Evolutionary conservation across 495 filamentous ascomycete genomes (phyloP), one percentile per base, ranked within the genome.

Genomic region (Penicillium cosmopolitanum): DNA sequence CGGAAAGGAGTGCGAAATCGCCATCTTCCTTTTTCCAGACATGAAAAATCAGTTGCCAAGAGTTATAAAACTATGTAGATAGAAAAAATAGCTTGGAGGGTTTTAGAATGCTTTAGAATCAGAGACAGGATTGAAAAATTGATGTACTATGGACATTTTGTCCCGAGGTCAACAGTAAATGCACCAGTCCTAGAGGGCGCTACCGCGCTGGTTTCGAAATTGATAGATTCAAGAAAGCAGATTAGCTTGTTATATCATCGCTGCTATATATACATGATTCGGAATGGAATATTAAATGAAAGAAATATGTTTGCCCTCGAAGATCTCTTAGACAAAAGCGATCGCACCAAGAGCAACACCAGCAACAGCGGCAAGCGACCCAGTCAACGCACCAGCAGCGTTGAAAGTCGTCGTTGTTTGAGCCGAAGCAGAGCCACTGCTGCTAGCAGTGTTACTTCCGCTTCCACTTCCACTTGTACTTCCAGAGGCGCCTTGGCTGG

Each of bases 261-360:
- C 28, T 31, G 8, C 8, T 31, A 31, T 31, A 23, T 36, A 38
- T 38, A 38, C 36, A 38, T 1, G 10, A 38, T 12, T 38, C 10
- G 36, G 36, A 38, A 12, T 13, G 36, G 4, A 1, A 38, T 3
- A 38, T 38, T 9, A 38, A 38, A 38, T n/a, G 15, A 12, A 13
- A 4, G 12, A 12, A n/a, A 12, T 38, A 38, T 12, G 11, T 38
- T n/a, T 12, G 12, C 36, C 15, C 9, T 19, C 42, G n/a, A 16
- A n/a, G 42, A 16, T 19, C n/a, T 0, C 43, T 50, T 62, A 67
- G n/a, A 65, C 18, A 25, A 67, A 19, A 28, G 55, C 46, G 33
- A 67, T 19, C 40, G 62, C 62, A 43, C 65, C 65, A 36, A 80
- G 76, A 64, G 73, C 77, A 54, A 63, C 75, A 16, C 72, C 78